Conservation (phyloP, 2,329 filamentous ascomycete genomes). For the Knufia petricola region DNA sequence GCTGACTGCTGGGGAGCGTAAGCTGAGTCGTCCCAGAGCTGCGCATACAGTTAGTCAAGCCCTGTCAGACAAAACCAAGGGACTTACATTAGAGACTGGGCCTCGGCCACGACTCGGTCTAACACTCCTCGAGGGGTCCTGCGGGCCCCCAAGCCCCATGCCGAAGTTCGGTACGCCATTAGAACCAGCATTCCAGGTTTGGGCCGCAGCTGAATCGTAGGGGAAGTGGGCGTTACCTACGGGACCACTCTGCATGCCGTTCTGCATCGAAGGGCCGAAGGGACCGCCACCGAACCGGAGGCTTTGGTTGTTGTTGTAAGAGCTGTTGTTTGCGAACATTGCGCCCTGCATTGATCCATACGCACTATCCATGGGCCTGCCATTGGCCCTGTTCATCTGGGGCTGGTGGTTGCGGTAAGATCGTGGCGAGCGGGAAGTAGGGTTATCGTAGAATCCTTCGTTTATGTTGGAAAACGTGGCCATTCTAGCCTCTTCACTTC, state of each 20-base stretch:
- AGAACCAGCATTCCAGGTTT: slow-evolving; percentile 72
- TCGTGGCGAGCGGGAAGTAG: slow-evolving; percentile 61
- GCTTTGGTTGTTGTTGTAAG: slow-evolving; percentile 25
- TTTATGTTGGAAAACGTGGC: slow-evolving; percentile 12
- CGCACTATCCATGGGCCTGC: slow-evolving; percentile 63
- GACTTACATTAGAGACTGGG: slow-evolving; percentile 64
- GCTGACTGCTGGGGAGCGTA: slow-evolving; percentile 32
- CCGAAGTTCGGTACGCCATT: slow-evolving; percentile 48
- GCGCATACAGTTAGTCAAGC: slow-evolving; percentile 9
- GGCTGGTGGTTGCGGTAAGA: slow-evolving; percentile 55
- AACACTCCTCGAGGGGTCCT: slow-evolving; percentile 41
- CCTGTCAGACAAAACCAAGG: not conserved
- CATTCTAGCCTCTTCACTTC: slow-evolving; percentile 3
- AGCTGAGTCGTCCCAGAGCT: slow-evolving; percentile 54
- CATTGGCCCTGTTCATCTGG: slow-evolving; percentile 47
- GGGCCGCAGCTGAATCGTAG: slow-evolving; percentile 60
- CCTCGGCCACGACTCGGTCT: slow-evolving; percentile 48
- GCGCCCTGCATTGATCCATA: slow-evolving; percentile 57
- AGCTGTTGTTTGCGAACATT: slow-evolving; percentile 50
- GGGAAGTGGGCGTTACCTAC: slow-evolving; percentile 48
- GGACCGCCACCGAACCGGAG: slow-evolving; percentile 47
- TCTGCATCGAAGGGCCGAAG: slow-evolving; percentile 30
- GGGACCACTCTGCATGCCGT: slow-evolving; percentile 38
- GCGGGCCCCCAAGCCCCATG: slow-evolving; percentile 31
- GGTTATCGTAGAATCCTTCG: slow-evolving; percentile 67